Evolutionary conservation across 257 asterid species (phyloP).

Genomic region (Salvia hispanica): DNA sequence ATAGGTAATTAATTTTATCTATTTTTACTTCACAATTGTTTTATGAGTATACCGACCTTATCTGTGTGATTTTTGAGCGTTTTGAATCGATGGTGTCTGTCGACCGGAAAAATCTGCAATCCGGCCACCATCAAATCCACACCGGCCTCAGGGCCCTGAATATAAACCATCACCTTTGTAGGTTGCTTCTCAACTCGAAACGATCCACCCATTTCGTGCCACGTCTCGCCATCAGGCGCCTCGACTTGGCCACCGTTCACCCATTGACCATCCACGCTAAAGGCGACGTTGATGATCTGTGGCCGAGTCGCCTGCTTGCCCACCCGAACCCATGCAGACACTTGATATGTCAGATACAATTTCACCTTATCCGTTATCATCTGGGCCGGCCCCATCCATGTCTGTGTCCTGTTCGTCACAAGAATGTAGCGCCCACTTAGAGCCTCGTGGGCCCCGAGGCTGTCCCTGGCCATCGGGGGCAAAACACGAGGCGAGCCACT

Average conservation of each 20-base stretch:
- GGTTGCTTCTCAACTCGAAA: constrained; percentile 84
- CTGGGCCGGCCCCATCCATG: constrained; percentile 95
- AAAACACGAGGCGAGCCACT: constrained; percentile 71
- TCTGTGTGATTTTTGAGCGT: constrained; percentile 62
- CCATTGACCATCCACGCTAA: constrained; percentile 77
- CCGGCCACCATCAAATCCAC: constrained; percentile 91
- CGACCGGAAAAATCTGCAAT: constrained; percentile 76
- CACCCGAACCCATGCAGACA: constrained; percentile 83
- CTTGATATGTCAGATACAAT: constrained; percentile 73
- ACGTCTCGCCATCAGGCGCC: constrained; percentile 52
- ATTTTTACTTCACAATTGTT: too few species aligned
- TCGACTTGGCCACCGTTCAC: constrained; percentile 84
- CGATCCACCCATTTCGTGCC: constrained; percentile 92
- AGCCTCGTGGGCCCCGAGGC: constrained; percentile 68
- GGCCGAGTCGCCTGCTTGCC: constrained; percentile 49
- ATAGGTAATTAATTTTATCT: too few species aligned
- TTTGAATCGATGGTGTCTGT: constrained; percentile 58
- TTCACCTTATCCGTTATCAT: constrained; percentile 65
- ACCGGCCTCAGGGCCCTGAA: constrained; percentile 91
- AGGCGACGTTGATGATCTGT: constrained; percentile 62
- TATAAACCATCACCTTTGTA: constrained; percentile 62
- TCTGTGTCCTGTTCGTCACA: constrained; percentile 67
- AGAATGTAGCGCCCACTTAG: constrained; percentile 70
- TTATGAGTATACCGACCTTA: too few species aligned
- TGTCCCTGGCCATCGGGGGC: constrained; percentile 81